Evolutionary conservation across 441 rosid species (phyloP), one percentile per base, ranked within the genome.

Genomic region (Pelargonium fulgidum): DNA sequence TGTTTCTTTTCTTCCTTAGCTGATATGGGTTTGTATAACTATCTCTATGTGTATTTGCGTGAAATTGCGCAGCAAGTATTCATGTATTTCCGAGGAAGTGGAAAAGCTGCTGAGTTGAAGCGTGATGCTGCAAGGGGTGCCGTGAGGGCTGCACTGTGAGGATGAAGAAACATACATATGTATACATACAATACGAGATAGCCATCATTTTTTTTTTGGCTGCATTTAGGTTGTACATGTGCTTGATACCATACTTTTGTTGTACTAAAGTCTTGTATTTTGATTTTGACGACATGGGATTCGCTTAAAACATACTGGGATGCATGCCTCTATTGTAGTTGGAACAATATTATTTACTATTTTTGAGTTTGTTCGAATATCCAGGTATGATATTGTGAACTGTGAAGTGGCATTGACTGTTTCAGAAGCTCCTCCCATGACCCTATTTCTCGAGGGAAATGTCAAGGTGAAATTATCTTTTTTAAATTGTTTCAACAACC

Each of bases 51-150:
- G 1, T 17, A 52, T 14, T 52, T 14, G 7, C 6, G 2, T 52
- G 16, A 22, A 14, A 22, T 5, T 9, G 20, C 70, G 78, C 96
- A 91, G 97, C 96, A 86, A 89, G 93, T 89, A 33, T 86, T 82
- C 85, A 88, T 87, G 97, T 91, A 89, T 73, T 93, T 93, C 94
- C 85, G 97, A 0, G 97, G 98, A 64, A 85, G 87, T 0, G 98
- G 97, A 17, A 89, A 87, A 78, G 91, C 87, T 68, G 92, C 86
- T 0, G 85, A 90, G 83, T 63, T 85, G 87, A 85, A 81, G 79
- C 88, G 77, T 0, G 86, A 83, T 12, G 93, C 94, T 14, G 92
- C 92, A 0, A 81, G 91, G 77, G 92, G 91, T 17, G 61, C 22
- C 24, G 61, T 54, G 61, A 54, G 61, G 22, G 61, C 61, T 1